phyloP scores from a whole-genome alignment of 495 filamentous ascomycete species.

The Podospora appendiculata region DNA sequence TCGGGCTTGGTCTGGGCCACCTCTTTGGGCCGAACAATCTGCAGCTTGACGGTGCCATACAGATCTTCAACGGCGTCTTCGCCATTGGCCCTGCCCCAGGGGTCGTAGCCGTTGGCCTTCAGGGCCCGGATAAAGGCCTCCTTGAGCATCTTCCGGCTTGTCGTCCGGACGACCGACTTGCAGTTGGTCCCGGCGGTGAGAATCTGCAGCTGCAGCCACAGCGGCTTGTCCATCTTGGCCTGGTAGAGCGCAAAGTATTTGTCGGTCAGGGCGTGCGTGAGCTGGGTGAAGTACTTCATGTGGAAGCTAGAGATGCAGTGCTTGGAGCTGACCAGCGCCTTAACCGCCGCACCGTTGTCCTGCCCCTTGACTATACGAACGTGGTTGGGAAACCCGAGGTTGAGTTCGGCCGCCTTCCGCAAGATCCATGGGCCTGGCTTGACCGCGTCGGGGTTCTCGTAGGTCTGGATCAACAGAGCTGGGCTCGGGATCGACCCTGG shows the following conservation, averaged over 20 bases:
- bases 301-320: constrained; percentile 17
- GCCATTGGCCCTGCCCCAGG: not conserved
- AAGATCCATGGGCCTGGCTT: too few relatives aligned
- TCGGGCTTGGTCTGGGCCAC: constrained; percentile 10
- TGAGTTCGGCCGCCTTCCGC: too few relatives aligned
- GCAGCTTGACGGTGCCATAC: constrained; percentile 20
- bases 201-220: constrained; percentile 44
- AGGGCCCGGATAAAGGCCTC: constrained; percentile 27
- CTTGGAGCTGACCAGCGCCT: not conserved
- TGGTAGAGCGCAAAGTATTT: constrained; percentile 20
- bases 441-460: too few relatives aligned
- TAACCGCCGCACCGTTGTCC: not conserved
- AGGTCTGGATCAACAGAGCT: too few relatives aligned
- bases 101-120: not conserved
- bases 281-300: constrained; percentile 20
- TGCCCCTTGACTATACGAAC: not conserved
- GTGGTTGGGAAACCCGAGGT: not conserved
- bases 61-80: constrained; percentile 2
- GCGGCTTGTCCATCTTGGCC: constrained; percentile 19
- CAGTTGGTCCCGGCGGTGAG: constrained; percentile 11
- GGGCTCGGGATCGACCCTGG: too few relatives aligned
- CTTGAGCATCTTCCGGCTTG: constrained; percentile 40
- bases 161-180: constrained; percentile 47
- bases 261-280: constrained; percentile 27
- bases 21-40: constrained; percentile 1